phyloP scores from a whole-genome alignment of 352 stramenopile genomes.

The Pythium coloratum region DNA sequence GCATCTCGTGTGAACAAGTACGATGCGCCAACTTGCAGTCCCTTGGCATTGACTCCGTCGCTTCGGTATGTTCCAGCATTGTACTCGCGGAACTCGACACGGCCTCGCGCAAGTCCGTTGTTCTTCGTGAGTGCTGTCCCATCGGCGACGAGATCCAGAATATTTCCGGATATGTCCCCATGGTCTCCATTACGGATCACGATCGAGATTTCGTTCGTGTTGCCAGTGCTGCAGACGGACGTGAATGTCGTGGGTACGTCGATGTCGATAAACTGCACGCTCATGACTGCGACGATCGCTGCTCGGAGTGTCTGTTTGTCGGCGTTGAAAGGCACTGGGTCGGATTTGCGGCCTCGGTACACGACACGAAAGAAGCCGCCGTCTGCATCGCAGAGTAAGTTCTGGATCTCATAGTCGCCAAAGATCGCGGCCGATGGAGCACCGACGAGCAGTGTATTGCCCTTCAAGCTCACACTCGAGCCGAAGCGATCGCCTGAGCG shows the following conservation, averaged over 20 bases:
- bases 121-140: slow-evolving; percentile 40
- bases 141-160: slow-evolving; percentile 58
- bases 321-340: slow-evolving; percentile 62
- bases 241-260: slow-evolving; percentile 53
- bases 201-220: slow-evolving; percentile 49
- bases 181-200: slow-evolving; percentile 58
- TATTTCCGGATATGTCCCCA: slow-evolving; percentile 51
- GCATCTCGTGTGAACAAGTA: slow-evolving; percentile 60
- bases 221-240: slow-evolving; percentile 41
- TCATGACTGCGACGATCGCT: slow-evolving; percentile 60
- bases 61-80: slow-evolving; percentile 54
- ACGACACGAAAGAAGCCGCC: slow-evolving; percentile 64
- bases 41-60: slow-evolving; percentile 60
- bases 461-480: slow-evolving; percentile 62
- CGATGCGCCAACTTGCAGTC: slow-evolving; percentile 62
- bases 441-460: slow-evolving; percentile 54
- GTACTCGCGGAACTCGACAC: slow-evolving; percentile 55
- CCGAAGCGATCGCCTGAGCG: slow-evolving; percentile 71
- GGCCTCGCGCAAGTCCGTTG: slow-evolving; percentile 26
- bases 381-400: slow-evolving; percentile 73
- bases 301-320: slow-evolving; percentile 43
- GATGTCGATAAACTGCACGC: slow-evolving; percentile 49
- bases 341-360: slow-evolving; percentile 57
- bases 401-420: slow-evolving; percentile 72
- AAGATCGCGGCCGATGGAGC: slow-evolving; percentile 67